phyloP scores from a whole-genome alignment of 108 stramenopile species.

The Cyclostephanos tholiformis region DNA sequence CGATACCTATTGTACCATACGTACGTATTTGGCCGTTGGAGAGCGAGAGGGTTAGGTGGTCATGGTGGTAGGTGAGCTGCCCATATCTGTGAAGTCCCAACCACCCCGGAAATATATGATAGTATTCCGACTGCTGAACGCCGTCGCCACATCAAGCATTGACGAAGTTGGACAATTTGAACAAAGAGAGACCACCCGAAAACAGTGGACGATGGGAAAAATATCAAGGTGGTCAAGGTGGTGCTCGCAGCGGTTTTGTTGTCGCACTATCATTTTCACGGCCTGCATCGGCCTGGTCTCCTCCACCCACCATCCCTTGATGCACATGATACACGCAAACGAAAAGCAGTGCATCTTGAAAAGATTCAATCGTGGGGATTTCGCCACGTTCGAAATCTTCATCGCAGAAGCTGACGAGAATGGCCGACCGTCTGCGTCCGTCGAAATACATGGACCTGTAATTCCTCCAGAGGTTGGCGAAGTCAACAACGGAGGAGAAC shows the following conservation, averaged over 20 bases:
- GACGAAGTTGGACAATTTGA: no score
- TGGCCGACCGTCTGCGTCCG: constrained; percentile 3
- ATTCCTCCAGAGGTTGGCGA: constrained; percentile 4
- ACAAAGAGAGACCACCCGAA: no score
- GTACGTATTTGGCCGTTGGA: no score
- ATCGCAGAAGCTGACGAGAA: constrained; percentile 5
- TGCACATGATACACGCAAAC: neutral
- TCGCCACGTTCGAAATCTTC: constrained; percentile 32
- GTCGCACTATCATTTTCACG: neutral
- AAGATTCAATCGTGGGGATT: constrained; percentile 15
- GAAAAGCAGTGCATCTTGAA: constrained; percentile 21
- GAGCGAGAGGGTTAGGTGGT: no score
- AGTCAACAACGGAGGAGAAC: neutral
- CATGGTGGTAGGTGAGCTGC: no score
- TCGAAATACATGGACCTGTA: constrained; percentile 24
- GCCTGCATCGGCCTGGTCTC: constrained; percentile 8
- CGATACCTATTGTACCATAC: no score
- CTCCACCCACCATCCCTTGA: constrained; percentile 8
- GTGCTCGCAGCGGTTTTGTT: neutral
- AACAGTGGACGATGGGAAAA: no score
- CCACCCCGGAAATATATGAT: no score
- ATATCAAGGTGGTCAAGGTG: no score
- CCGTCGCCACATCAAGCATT: no score
- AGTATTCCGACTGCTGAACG: no score
- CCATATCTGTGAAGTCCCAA: no score